Evolutionary conservation across 2,329 filamentous ascomycete genomes (phyloP), one percentile per base, ranked within the genome.

Genomic region (Phialemoniopsis sp.): DNA sequence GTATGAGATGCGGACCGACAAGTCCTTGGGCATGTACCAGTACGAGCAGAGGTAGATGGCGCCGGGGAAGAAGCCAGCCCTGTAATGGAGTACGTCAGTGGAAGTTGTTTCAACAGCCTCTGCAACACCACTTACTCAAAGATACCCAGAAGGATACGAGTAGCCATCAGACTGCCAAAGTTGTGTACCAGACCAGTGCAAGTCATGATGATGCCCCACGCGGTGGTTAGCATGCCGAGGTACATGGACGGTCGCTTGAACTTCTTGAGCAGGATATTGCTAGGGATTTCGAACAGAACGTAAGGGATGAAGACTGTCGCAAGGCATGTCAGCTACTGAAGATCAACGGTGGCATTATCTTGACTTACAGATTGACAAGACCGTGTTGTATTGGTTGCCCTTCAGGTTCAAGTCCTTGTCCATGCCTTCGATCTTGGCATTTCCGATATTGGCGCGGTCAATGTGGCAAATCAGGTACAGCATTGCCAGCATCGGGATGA

Each of bases 401-500:
- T 67, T 69, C 64, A 85, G 72, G 13, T 70, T 41, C 14, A 57
- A 41, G 35, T 56, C 49, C 30, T 68, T 37, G 34, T 49, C 48
- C 3, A 61, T 43, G 10, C 57, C 55, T 42, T 58, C 58, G 34
- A 77, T 73, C 56, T 75, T 76, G 10, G 75, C 71, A 55, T 76
- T 77, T 29, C 82, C 83, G 29, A 88, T 82, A 44, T 87, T 87
- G 17, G 82, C 80, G n/a, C 83, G 72, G 50, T 87, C 83, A 46
- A 87, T 85, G 58, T 86, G 87, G 60, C 82, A 86, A 51, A 87
- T 86, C 0, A 87, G 68, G 50, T 87, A 87, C 4, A 87, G 63
- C 1, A 86, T 41, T 0, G 81, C 64, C 0, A 86, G 80, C 0
- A 78, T 84, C 0, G 84, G 83, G 1, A 87, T 66, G 33, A 85